These are phyloP conservation scores for Ploettnerulaceae sp. DNA, from an alignment of 2,329 filamentous ascomycete species.

Conservation along the genomic window DNA sequence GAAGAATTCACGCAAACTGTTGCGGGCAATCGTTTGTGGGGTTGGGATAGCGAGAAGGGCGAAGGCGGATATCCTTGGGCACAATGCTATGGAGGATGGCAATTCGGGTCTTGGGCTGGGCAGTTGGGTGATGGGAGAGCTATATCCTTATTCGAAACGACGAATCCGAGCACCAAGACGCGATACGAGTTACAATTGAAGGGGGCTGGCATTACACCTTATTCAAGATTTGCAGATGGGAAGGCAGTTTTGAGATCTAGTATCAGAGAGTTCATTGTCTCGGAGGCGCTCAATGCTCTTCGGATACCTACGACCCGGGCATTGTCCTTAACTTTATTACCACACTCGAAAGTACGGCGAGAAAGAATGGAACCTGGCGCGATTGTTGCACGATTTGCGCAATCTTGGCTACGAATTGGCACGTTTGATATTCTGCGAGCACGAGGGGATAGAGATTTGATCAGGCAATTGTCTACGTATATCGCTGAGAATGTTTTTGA, in stretches of 20 bases:
- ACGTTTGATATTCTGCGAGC: conserved; percentile 90
- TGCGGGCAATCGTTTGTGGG: conserved; percentile 76
- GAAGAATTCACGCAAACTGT: conserved; percentile 74
- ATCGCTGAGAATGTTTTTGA: conserved; percentile 81
- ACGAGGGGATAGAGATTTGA: conserved; percentile 69
- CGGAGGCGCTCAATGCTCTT: conserved; percentile 81
- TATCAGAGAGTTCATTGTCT: conserved; percentile 91
- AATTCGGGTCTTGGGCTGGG: conserved; percentile 85
- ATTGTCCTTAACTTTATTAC: conserved; percentile 72
- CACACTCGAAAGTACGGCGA: conserved; percentile 65
- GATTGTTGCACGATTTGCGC: conserved; percentile 86
- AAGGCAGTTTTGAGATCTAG: conserved; percentile 89
- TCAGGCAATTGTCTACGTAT: conserved; percentile 73
- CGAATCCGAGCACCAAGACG: conserved; percentile 63
- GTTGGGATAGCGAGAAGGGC: conserved; percentile 62
- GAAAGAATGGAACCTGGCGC: conserved; percentile 85
- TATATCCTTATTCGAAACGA: conserved; percentile 89
- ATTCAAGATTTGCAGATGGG: conserved; percentile 93
- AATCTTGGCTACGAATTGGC: conserved; percentile 89
- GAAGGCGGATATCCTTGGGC: conserved; percentile 91
- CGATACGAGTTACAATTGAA: conserved; percentile 93
- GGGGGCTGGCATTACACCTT: conserved; percentile 87
- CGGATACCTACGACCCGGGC: conserved; percentile 83
- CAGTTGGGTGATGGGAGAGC: conserved; percentile 93
- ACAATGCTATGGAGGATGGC: conserved; percentile 88